Evolutionary conservation across 805 yeast species (phyloP), one percentile per base, ranked within the genome.

Genomic region (Schizosaccharomyces japonicus): DNA sequence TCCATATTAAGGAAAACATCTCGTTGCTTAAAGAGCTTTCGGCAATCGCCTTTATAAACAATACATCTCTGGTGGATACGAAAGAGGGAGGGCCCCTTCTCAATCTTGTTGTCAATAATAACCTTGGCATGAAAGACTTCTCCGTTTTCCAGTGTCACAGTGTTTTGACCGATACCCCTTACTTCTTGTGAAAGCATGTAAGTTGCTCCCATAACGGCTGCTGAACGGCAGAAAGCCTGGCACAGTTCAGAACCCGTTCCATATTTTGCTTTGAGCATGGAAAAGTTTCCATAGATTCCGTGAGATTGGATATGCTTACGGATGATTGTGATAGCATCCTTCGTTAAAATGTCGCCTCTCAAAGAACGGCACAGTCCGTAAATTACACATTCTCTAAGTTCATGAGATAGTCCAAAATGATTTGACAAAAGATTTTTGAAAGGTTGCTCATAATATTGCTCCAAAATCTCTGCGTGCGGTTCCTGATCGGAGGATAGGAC

Each of bases 161-260:
- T 23, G 27, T 15, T 36, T 13, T 17, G 27, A 15, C 23, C 42
- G 6, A 36, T 11, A 7, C 23, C 23, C 7, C 23, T 23, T 6
- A 36, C 8, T 21, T 17, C 23, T 36, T 36, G 42, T 8, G 27
- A 28, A 28, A 42, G 46, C 33, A 42, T 29, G 17, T 21, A 42
- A 17, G 46, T 42, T 17, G 30, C 33, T n/a, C 46, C 46, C 46
- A 28, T 42, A 7, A 42, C 46, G 13, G 46, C 46, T 5, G 46
- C 21, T 29, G 33, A 29, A 6, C 46, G 46, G 5, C 46, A 42
- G n/a, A 42, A 42, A 17, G 30, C 46, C 25, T 42, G 46, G 17
- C 31, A 28, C n/a, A 29, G 15, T 42, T 42, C 46, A 15, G 46
- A 29, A 2, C 33, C 46, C 1, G 46, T 42, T n/a, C 33, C 31